A percentile compares a stretch with the other conserved stretches of the same genome.
Evolutionary conservation across 306 rosid genomes (phyloP).

Genomic region (Rosa rugosa): DNA sequence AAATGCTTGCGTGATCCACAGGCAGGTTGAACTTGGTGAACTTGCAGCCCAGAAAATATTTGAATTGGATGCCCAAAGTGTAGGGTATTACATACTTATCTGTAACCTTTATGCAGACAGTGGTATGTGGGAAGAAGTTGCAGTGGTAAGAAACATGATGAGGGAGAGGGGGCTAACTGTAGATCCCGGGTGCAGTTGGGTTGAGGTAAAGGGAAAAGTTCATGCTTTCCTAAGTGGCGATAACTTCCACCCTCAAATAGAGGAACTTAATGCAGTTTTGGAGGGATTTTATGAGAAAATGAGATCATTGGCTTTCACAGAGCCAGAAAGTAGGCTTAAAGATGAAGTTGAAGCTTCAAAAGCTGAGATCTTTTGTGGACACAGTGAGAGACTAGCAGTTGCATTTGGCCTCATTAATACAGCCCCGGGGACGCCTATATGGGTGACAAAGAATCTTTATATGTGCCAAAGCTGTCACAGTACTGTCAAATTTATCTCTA

Average conservation of each 20-base stretch:
- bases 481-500: conserved; percentile 65
- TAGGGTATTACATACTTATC: conserved; percentile 78
- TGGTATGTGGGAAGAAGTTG: conserved; percentile 72
- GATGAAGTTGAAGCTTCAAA: conserved; percentile 66
- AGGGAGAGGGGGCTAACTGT: conserved; percentile 65
- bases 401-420: conserved; percentile 74
- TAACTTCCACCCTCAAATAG: conserved; percentile 60
- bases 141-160: conserved; percentile 64
- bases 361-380: conserved; percentile 93
- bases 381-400: conserved; percentile 82
- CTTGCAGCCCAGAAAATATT: conserved; percentile 68
- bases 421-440: conserved; percentile 76
- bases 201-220: conserved; percentile 76
- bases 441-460: conserved; percentile 88
- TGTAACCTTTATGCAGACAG: conserved; percentile 69
- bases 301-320: conserved; percentile 47
- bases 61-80: conserved; percentile 48
- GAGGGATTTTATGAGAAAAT: conserved; percentile 75
- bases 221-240: conserved; percentile 89
- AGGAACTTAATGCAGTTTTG: conserved; percentile 56
- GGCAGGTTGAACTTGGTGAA: conserved; percentile 71
- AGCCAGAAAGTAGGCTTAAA: conserved; percentile 30
- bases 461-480: conserved; percentile 82
- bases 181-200: conserved; percentile 97
- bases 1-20: conserved; percentile 81